These are phyloP conservation scores for Lyophyllum semitale DNA, from an alignment of 768 basidiomycete genomes.

Conservation along the genomic window DNA sequence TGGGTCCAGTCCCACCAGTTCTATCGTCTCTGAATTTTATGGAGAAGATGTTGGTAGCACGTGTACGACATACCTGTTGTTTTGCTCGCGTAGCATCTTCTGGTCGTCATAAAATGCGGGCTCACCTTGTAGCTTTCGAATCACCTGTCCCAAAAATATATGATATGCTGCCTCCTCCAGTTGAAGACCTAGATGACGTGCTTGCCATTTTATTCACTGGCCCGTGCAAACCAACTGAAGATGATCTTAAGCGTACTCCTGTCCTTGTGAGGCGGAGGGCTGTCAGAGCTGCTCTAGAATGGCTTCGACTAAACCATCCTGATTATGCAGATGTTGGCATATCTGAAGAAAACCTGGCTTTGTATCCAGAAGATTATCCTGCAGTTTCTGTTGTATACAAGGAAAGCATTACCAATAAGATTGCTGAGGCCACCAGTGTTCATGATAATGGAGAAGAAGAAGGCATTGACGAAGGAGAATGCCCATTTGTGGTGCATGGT, in stretches of 20 bases:
- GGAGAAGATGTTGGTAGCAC: conserved; percentile 28
- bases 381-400: conserved; percentile 26
- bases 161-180: conserved; percentile 25
- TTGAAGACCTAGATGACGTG: neutral
- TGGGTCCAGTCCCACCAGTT: conserved; percentile 31
- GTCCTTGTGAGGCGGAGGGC: conserved; percentile 28
- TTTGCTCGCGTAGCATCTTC: conserved; percentile 25
- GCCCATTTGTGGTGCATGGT: conserved; percentile 40
- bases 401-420: neutral
- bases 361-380: conserved; percentile 23
- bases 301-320: conserved; percentile 34
- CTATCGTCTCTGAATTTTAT: conserved; percentile 24
- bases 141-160: conserved; percentile 26
- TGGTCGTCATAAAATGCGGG: conserved; percentile 26
- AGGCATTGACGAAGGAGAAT: conserved; percentile 26
- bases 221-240: conserved; percentile 20
- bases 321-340: conserved; percentile 33
- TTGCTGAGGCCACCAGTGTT: neutral
- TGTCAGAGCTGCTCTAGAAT: conserved; percentile 28
- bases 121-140: conserved; percentile 31
- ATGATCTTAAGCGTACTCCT: conserved; percentile 28
- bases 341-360: conserved; percentile 22
- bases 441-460: conserved; percentile 15
- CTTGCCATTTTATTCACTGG: conserved; percentile 32
- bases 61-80: conserved; percentile 27